Evolutionary conservation across 1,139 yeast genomes (phyloP).

Genomic region (Candida gigantensis): DNA sequence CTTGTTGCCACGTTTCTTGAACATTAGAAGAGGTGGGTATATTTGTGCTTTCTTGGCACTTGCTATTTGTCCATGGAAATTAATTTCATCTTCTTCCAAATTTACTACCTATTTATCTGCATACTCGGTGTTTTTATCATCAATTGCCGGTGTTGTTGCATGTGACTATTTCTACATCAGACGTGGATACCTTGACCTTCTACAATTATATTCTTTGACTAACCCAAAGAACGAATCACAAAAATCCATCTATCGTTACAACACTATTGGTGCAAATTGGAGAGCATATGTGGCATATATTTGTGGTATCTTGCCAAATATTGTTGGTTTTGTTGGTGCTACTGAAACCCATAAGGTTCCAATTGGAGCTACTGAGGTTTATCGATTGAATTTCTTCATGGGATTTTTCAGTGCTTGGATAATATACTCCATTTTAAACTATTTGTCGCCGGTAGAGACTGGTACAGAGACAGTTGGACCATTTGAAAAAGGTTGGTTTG

Average conservation of each 20-base stretch:
- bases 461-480: slow-evolving; percentile 57
- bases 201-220: slow-evolving; percentile 56
- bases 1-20: slow-evolving; percentile 72
- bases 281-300: slow-evolving; percentile 73
- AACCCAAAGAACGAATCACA: slow-evolving; percentile 34
- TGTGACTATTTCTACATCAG: slow-evolving; percentile 76
- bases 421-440: slow-evolving; percentile 51
- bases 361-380: slow-evolving; percentile 72
- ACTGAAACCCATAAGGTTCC: slow-evolving; percentile 69
- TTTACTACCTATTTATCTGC: slow-evolving; percentile 86
- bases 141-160: slow-evolving; percentile 82
- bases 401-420: slow-evolving; percentile 65
- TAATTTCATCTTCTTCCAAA: slow-evolving; percentile 68
- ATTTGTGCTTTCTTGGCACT: slow-evolving; percentile 78
- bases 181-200: slow-evolving; percentile 67
- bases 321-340: slow-evolving; percentile 87
- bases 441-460: slow-evolving; percentile 53
- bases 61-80: slow-evolving; percentile 87
- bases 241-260: slow-evolving; percentile 57
- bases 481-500: slow-evolving; percentile 63
- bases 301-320: slow-evolving; percentile 76
- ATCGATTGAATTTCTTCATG: slow-evolving; percentile 70
- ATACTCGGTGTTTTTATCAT: slow-evolving; percentile 80
- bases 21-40: slow-evolving; percentile 79
- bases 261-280: slow-evolving; percentile 73